These are phyloP conservation scores for Panaeolus cyanescens DNA, from an alignment of 768 basidiomycete genomes.

Conservation along the genomic window DNA sequence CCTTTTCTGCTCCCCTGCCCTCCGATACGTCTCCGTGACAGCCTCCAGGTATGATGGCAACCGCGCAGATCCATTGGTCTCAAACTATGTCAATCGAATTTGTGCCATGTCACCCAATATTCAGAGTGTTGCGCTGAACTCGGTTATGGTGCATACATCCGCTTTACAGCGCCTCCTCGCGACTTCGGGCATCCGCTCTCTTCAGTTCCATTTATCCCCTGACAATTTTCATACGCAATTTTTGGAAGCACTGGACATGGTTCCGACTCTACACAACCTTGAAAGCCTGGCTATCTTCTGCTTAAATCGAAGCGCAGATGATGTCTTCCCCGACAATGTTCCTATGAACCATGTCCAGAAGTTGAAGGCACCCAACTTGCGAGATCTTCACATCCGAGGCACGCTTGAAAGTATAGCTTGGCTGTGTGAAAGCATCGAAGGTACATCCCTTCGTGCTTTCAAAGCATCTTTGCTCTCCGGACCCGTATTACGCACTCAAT, in stretches of 20 bases:
- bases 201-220: neutral
- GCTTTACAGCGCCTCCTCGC: neutral
- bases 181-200: neutral
- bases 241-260: neutral
- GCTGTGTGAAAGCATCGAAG: neutral
- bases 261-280: neutral
- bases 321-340: no score
- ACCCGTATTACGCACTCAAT: neutral
- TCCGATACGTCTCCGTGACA: neutral
- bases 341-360: no score
- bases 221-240: neutral
- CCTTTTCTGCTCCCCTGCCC: neutral
- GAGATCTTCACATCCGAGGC: neutral
- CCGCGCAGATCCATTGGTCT: neutral
- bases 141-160: neutral
- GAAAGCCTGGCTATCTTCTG: neutral
- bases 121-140: neutral
- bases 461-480: neutral
- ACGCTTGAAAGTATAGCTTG: neutral
- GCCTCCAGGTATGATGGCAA: neutral
- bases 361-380: neutral
- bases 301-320: neutral
- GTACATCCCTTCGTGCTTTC: neutral
- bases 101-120: neutral
- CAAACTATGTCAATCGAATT: neutral